These are phyloP conservation scores for Plenodomus tracheiphilus DNA, from an alignment of 2,329 filamentous ascomycete species.

Conservation along the genomic window DNA sequence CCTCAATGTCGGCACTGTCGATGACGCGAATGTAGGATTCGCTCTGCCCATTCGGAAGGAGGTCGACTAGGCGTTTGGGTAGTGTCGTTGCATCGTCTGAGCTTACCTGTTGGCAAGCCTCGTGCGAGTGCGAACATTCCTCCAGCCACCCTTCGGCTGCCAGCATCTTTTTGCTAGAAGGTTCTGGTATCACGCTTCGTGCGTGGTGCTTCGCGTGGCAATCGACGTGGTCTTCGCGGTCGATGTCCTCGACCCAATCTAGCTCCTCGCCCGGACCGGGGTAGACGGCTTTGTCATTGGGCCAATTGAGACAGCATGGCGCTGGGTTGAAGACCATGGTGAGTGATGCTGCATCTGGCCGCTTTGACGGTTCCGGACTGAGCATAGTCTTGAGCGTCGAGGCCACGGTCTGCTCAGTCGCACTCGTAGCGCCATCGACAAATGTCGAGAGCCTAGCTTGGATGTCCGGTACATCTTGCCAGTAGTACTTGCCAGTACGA, in stretches of 20 bases:
- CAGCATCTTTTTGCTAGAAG: slow-evolving; percentile 6
- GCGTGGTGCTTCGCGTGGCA: slow-evolving; percentile 15
- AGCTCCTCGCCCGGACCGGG: slow-evolving; percentile 40
- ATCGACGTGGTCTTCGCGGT: slow-evolving; percentile 20
- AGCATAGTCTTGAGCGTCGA: slow-evolving; percentile 39
- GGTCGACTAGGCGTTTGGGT: slow-evolving; percentile 39
- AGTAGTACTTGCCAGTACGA: slow-evolving; percentile 40
- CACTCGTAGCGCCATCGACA: slow-evolving; percentile 18
- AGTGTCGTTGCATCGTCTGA: slow-evolving; percentile 13
- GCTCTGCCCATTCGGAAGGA: slow-evolving; percentile 19
- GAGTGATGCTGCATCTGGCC: slow-evolving; percentile 36
- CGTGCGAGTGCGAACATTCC: slow-evolving; percentile 32
- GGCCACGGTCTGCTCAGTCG: slow-evolving; percentile 28
- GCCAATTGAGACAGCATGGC: slow-evolving; percentile 44
- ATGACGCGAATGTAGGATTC: slow-evolving; percentile 25
- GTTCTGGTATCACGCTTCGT: neutral
- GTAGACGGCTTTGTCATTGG: slow-evolving; percentile 37
- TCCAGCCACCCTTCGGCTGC: slow-evolving; percentile 35
- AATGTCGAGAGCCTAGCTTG: slow-evolving; percentile 31
- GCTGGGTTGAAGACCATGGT: slow-evolving; percentile 40
- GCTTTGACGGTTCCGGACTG: slow-evolving; percentile 28
- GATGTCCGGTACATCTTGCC: slow-evolving; percentile 37
- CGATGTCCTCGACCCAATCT: slow-evolving; percentile 27
- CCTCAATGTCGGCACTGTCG: slow-evolving; percentile 21
- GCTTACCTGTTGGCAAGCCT: slow-evolving; percentile 22